Percentiles rank a stretch among this genome's conserved stretches.
Evolutionary conservation across 208 protist species (phyloP).

Genomic region (Spongospora subterranea): DNA sequence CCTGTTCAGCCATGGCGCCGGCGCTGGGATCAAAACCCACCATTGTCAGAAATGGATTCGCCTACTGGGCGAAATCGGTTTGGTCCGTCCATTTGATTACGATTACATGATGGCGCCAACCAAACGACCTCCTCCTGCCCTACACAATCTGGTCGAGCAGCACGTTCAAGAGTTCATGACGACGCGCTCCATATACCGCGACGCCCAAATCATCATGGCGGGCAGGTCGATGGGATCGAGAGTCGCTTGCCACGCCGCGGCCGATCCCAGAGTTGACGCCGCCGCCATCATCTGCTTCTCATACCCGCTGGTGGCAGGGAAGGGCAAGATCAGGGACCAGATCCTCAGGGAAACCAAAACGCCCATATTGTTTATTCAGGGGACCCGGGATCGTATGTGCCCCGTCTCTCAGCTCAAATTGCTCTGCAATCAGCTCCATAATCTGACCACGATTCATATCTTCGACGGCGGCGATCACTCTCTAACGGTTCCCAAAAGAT

Average conservation of each 20-base stretch:
- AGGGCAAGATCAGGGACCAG: neutral
- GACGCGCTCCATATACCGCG: neutral
- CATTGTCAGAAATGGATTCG: neutral
- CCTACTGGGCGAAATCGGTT: neutral
- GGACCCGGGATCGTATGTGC: neutral
- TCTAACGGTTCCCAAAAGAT: neutral
- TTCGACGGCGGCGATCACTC: neutral
- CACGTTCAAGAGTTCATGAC: neutral
- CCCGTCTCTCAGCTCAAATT: neutral
- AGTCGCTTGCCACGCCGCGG: neutral
- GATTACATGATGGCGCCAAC: neutral
- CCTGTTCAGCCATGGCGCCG: slow-evolving; percentile 4
- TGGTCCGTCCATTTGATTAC: neutral
- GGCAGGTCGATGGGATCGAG: slow-evolving; percentile 5
- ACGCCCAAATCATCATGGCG: neutral
- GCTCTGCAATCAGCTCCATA: neutral
- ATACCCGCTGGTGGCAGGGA: neutral
- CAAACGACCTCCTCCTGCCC: neutral
- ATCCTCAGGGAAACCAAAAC: neutral
- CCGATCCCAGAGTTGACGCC: neutral
- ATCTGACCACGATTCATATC: neutral
- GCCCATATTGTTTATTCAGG: neutral
- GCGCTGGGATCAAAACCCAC: neutral
- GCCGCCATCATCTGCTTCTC: neutral
- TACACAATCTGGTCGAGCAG: neutral